Base-by-base conservation (phyloP, 1,139 yeast genomes). In the Geotrichum macrosporum region DNA sequence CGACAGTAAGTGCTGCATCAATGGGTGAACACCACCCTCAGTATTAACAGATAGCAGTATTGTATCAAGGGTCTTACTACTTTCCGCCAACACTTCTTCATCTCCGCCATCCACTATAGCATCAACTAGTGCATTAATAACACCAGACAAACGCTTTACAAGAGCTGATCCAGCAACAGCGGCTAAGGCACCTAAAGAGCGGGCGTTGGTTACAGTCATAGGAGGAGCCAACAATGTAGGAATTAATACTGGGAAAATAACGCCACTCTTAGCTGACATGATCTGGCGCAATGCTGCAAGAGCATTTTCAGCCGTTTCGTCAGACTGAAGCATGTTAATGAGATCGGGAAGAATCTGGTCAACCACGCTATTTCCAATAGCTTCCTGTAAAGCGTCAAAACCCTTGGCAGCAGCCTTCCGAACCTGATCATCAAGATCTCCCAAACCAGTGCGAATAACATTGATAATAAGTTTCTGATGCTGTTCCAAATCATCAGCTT, bases 331-430 rank as follows among this genome's bases (percentile, higher is more conserved):
- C 75, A 81, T 74, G 53, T 74, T 75, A 63, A 92, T 75, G 64
- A 94, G 75, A 58, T 81, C 80, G 19, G 98, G 99, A 58, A 94
- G 73, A 53, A 94, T 77, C 57, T 84, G 89, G 64, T 89, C 96
- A 58, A 87, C 81, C 12, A 94, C 96, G 36, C 76, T 75, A 62
- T 83, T 84, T 53, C 97, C 98, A 58, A 87, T 75, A 49, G 78
- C 75, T 47, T 78, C 82, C 63, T 88, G 95, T 57, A 89, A 78
- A 10, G 81, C 80, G 57, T 92, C 97, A 60, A 94, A 92, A 0
- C 96, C 92, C 47, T 74, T 75, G 1, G 96, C 96, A 24, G 97
- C 95, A 18, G 96, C 84, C 59, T 79, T 88, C 60, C 98, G 78
- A 18, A 92, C 96, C 22, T 73, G 70, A 13, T 80, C 72, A 50